Percentiles rank a stretch among this genome's conserved stretches.
Conservation (phyloP, 176 grass and related monocot genomes). For the Triticum monococcum region DNA sequence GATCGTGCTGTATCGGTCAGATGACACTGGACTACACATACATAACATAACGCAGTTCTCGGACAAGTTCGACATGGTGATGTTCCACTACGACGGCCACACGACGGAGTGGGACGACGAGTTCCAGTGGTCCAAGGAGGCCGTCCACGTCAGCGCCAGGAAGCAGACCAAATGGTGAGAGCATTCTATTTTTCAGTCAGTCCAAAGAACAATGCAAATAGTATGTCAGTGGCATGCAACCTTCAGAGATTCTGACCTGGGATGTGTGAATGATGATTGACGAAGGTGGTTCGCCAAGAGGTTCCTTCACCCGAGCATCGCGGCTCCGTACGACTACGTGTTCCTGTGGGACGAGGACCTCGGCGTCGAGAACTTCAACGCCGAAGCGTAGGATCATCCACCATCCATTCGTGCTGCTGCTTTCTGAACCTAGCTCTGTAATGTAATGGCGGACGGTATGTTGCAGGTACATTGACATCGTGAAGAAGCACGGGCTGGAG, state of each 20-base stretch:
- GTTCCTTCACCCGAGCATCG: slow-evolving; percentile 37
- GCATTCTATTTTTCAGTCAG: not conserved
- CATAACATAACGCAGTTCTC: not conserved
- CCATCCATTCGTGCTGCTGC: no score
- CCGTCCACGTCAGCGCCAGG: slow-evolving; percentile 37
- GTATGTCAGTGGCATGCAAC: no score
- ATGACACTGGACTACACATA: not conserved
- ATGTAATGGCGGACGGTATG: not conserved
- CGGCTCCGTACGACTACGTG: slow-evolving; percentile 42
- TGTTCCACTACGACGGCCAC: slow-evolving; percentile 2
- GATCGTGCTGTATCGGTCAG: not conserved
- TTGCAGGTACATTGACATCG: slow-evolving; percentile 15
- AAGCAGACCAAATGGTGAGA: slow-evolving; percentile 41
- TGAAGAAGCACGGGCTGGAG: slow-evolving; percentile 10
- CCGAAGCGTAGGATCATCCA: slow-evolving; percentile 6
- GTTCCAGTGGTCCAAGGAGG: slow-evolving; percentile 45
- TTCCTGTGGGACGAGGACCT: slow-evolving; percentile 58
- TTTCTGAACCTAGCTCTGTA: not conserved
- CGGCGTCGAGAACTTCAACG: slow-evolving; percentile 19
- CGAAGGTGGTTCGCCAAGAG: slow-evolving; percentile 3
- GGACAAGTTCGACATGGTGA: not conserved
- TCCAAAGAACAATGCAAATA: not conserved
- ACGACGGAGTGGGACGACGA: slow-evolving; percentile 40
- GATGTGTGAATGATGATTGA: not conserved
- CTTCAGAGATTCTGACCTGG: not conserved